Evolutionary conservation across 225 moss, liverwort and hornwort species (phyloP).

Genomic region (Takakia lepidozioides): DNA sequence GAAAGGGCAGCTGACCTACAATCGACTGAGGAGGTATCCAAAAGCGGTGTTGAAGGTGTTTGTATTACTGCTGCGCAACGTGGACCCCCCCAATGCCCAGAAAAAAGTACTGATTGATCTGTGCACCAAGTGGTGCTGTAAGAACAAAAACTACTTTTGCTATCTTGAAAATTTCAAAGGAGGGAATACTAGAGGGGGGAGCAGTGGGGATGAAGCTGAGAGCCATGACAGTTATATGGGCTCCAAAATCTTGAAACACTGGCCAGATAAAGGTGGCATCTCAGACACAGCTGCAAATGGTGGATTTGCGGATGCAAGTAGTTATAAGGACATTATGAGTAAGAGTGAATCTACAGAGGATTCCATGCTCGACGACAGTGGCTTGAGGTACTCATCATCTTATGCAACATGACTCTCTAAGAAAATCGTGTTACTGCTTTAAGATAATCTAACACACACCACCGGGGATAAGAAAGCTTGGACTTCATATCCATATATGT

Average conservation of each 20-base stretch:
- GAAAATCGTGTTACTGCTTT: no score
- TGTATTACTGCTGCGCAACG: conserved; percentile 43
- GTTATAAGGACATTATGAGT: conserved; percentile 6
- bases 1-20: conserved; percentile 31
- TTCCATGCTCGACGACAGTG: no score
- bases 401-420: no score
- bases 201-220: no score
- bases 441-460: no score
- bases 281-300: background rate
- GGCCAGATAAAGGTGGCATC: background rate
- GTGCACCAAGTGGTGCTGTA: conserved; percentile 44
- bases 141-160: conserved; percentile 44
- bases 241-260: no score
- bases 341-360: no score
- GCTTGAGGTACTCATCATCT: no score
- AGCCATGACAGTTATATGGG: no score
- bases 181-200: no score
- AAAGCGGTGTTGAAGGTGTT: conserved; percentile 47
- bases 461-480: no score
- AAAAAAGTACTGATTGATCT: conserved; percentile 26
- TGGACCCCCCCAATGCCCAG: conserved; percentile 19
- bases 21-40: conserved; percentile 37
- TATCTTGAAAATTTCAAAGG: conserved; percentile 31
- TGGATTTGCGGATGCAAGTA: conserved; percentile 1
- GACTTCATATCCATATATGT: no score